phyloP scores from a whole-genome alignment of 169 alveolate species.

The Sarcocystis neurona region DNA sequence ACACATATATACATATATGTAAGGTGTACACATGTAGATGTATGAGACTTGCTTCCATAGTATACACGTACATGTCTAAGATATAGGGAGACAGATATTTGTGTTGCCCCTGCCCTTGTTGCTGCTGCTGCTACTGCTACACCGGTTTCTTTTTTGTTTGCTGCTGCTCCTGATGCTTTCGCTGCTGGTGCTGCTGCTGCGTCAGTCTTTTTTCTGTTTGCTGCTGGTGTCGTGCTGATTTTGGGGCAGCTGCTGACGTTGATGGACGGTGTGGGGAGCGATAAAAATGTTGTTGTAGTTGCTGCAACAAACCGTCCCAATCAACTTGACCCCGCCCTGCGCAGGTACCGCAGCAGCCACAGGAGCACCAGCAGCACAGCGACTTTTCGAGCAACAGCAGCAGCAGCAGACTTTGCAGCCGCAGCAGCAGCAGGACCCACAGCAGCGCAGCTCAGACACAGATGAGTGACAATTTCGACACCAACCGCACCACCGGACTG shows the following conservation, averaged over 20 bases:
- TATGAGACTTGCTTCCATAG: no score
- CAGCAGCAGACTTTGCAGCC: not conserved
- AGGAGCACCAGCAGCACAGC: not conserved
- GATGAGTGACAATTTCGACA: no score
- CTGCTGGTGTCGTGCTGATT: not conserved
- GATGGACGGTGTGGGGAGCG: conserved; percentile 90
- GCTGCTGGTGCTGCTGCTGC: not conserved
- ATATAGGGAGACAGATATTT: no score
- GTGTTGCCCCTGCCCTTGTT: no score
- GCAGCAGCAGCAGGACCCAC: no score
- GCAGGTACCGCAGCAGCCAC: conserved; percentile 24
- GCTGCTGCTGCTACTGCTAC: no score
- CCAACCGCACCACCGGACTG: no score
- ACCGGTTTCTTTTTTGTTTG: no score
- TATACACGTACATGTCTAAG: no score
- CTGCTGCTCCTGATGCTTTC: not conserved
- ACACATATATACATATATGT: no score
- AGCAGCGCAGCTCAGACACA: no score
- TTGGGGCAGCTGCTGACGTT: conserved; percentile 90
- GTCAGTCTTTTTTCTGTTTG: not conserved
- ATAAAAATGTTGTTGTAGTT: conserved; percentile 88
- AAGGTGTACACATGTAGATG: no score
- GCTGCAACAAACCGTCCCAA: conserved; percentile 94
- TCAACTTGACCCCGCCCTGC: conserved; percentile 79
- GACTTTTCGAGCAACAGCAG: not conserved